Evolutionary conservation across 2,329 filamentous ascomycete species (phyloP), one percentile per base, ranked within the genome.

Genomic region (Dactylella cylindrospora): DNA sequence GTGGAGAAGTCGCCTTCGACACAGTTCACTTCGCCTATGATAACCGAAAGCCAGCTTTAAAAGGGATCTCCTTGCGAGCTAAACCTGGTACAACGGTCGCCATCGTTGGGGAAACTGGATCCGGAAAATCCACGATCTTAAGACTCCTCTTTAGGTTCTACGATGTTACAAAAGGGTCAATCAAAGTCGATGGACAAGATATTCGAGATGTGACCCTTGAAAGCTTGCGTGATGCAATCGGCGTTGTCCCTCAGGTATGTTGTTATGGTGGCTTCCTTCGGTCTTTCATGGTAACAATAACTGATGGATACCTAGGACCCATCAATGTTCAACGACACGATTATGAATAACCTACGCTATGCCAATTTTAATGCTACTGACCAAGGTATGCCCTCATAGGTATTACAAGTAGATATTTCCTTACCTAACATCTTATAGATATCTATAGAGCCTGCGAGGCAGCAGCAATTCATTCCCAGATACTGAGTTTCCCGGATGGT

Each of bases 321-420:
- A 0, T 74, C 78, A 0, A 73, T 86, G 6, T 86, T 86, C 73
- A 83, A 85, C 68, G 76, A 78, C 25, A 80, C 80, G 1, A 78
- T 86, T 33, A 76, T 82, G 68, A 78, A 84, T 13, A 87, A 86
- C 67, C 73, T 87, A 19, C 77, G 77, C 1, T 86, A 86, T 70
- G 81, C 81, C 1, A 77, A 78, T 8, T 77, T 81, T 1, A 75
- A 78, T n/a, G 82, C 83, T 1, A 81, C 79, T 0, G 79, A 84
- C 35, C 77, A 77, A 5, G 66, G 68, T 69, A 64, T 47, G 65
- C 52, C 15, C 40, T 29, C 12, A 4, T 22, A 40, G 20, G 36
- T 25, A 31, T 19, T 19, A 31, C 28, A 15, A 9, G 6, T 35
- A 38, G 13, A 32, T 39, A 33, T 25, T 10, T 32, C 12, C 10